Base-by-base conservation (phyloP, 208 protist species). In the Willaertia magna region DNA sequence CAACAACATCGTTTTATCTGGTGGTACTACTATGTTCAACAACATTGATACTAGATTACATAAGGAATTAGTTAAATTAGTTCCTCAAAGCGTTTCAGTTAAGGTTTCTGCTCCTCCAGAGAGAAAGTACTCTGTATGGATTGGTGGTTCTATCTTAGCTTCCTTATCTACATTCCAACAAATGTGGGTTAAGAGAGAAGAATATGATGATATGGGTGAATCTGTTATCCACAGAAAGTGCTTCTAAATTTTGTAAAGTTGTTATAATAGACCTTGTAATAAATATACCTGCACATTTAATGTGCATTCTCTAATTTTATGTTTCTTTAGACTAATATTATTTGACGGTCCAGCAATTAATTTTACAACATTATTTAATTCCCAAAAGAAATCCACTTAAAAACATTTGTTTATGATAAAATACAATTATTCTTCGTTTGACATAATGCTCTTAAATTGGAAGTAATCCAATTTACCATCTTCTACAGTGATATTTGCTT, bases 1-100 rank as follows among this genome's bases (percentile, higher is more conserved):
- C 89, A 86, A 81, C 40, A 97, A 97, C 88, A 96, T 98, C 52
- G 92, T 98, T 83, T 86, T 98, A 12, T 93, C 94, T 34, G 96
- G 97, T 46, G 95, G 95, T 67, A 95, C 90, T 14, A 91, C 96
- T 7, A 92, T 95, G 52, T 96, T 96, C 81, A 89, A 89, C 2
- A 94, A 94, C 0, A 90, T 95, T 43, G 87, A 91, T 42, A 88
- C 87, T 11, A 91, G 96, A 34, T 86, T 98, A 44, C 91, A 96
- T 85, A 89, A 91, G 18, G 96, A 97, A 51, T 55, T 55, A 42
- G 14, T 74, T n/a, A 4, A 85, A 16, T 85, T 6, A 46, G 44
- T 18, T 12, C 7, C 55, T 12, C 20, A 18, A 2, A 78, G 75
- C 20, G 74, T 86, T 30, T 89, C 84, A 86, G 55, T 86, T 22